Evolutionary conservation across 345 rosid species (phyloP).

Genomic region (Salix purpurea): DNA sequence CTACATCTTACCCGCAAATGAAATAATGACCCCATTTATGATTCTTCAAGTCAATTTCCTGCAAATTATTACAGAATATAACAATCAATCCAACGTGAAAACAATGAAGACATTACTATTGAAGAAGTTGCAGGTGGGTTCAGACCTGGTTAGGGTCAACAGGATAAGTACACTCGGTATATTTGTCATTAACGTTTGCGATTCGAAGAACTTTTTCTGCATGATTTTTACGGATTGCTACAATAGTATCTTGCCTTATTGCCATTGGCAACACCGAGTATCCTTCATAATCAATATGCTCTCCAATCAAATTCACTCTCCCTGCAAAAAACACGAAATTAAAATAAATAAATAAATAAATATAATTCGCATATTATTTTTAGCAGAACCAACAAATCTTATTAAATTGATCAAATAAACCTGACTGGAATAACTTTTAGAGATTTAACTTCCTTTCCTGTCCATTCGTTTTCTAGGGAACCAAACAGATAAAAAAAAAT

Average conservation of each 20-base stretch:
- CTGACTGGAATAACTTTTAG: not conserved
- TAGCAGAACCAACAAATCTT: not conserved
- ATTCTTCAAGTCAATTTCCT: constrained; percentile 86
- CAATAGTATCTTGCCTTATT: constrained; percentile 86
- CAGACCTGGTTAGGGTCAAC: constrained; percentile 78
- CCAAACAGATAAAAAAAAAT: not conserved
- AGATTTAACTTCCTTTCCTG: not conserved
- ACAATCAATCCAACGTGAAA: not conserved
- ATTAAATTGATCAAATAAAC: not conserved
- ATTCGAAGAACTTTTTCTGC: constrained; percentile 51
- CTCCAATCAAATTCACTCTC: constrained; percentile 96
- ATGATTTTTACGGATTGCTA: constrained; percentile 63
- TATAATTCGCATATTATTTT: too few species aligned
- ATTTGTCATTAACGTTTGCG: constrained; percentile 73
- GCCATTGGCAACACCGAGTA: constrained; percentile 99
- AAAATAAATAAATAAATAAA: too few species aligned
- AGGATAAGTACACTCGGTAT: constrained; percentile 63
- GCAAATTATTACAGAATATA: constrained; percentile 12
- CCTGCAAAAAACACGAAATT: constrained; percentile 36
- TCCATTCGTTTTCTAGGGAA: not conserved
- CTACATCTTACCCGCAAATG: constrained; percentile 70
- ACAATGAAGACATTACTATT: not conserved
- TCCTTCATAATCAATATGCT: constrained; percentile 96
- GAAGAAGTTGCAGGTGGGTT: not conserved
- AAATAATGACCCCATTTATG: constrained; percentile 97